These are phyloP conservation scores for Zygosaccharomyces bailii DNA, from an alignment of 805 yeast species.

Conservation along the genomic window DNA sequence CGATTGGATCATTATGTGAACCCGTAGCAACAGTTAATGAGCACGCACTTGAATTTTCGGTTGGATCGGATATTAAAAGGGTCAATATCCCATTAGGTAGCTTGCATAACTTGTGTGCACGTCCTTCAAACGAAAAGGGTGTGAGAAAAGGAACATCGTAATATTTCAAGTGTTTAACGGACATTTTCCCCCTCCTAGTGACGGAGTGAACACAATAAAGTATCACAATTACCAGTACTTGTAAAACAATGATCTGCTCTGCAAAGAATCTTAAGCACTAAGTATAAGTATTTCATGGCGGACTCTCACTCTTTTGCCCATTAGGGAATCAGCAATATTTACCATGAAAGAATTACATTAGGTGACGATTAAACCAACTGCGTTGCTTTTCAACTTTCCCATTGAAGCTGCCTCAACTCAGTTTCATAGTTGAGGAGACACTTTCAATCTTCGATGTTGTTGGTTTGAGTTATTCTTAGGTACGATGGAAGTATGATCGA, in stretches of 20 bases:
- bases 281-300: too few relatives aligned
- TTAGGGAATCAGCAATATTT: background rate
- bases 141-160: constrained; percentile 26
- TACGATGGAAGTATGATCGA: background rate
- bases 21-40: constrained; percentile 79
- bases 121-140: constrained; percentile 39
- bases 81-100: constrained; percentile 68
- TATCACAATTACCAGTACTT: background rate
- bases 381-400: background rate
- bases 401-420: constrained; percentile 1
- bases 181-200: constrained; percentile 13
- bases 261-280: too few relatives aligned
- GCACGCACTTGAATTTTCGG: constrained; percentile 59
- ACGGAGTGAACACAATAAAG: too few relatives aligned
- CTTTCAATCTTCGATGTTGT: too few relatives aligned
- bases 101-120: constrained; percentile 44
- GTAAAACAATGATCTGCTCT: background rate
- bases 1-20: constrained; percentile 70
- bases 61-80: constrained; percentile 72
- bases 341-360: too few relatives aligned
- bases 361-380: too few relatives aligned
- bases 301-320: background rate
- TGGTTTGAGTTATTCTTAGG: too few relatives aligned
- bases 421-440: background rate
- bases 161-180: constrained; percentile 20